Evolutionary conservation across 805 yeast genomes (phyloP), one percentile per base, ranked within the genome.

Genomic region (Yamadazyma takamatsuzukensis): DNA sequence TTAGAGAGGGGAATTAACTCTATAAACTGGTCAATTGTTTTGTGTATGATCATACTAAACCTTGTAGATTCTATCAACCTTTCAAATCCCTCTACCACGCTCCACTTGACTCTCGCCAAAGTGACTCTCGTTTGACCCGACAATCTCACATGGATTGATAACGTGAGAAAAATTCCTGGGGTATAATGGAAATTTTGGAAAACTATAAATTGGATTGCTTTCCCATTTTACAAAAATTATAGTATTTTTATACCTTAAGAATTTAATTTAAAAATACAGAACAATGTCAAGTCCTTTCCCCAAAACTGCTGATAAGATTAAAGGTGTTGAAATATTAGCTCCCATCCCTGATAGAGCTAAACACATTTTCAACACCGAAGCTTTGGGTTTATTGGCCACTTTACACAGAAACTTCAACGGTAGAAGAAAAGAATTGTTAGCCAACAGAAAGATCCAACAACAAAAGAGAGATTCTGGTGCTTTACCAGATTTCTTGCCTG

Each of bases 331-430:
- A 47, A 59, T 76, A 40, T 70, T 68, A 49, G 80, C 78, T 27
- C 71, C 74, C 22, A 55, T 77, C 35, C 60, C 75, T 49, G 51
- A 60, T 45, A 42, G 56, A 48, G 62, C 78, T 39, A 64, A 68
- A 51, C 76, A 76, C 55, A 73, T 80, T 45, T 68, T 76, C 48
- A 72, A 77, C 36, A 56, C 69, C 12, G 85, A 66, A 46, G 83
- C 89, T 4, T 62, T 83, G 37, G 80, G 76, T 32, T 78, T 83
- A 44, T 73, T 83, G 38, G 86, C 83, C 16, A 64, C 83, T 21
- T 67, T 83, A 41, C 93, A 83, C 59, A 76, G 87, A 54, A 68
- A 81, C 32, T 83, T 83, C 69, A 78, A 83, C 54, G 62, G 52
- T 22, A 74, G 69, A 30, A 74, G 93, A 59, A 64, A 70, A 45